These are phyloP conservation scores for Cercospora canescens DNA, from an alignment of 2,329 filamentous ascomycete species.

Conservation along the genomic window DNA sequence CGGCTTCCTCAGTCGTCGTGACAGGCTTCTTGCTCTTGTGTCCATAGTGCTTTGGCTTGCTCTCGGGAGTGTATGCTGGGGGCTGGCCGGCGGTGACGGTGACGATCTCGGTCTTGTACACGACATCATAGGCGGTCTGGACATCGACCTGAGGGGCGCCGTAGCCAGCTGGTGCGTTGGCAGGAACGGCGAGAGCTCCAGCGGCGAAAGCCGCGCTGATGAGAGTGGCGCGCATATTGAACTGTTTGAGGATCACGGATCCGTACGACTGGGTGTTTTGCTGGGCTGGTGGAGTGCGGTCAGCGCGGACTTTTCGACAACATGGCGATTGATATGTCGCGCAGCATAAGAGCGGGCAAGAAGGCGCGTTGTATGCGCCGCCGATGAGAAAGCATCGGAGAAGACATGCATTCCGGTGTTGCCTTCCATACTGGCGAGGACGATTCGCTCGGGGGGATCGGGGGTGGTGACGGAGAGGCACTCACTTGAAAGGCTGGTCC, in stretches of 20 bases:
- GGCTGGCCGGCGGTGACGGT: constrained; percentile 34
- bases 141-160: constrained; percentile 20
- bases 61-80: constrained; percentile 18
- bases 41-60: constrained; percentile 23
- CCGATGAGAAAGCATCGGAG: background rate
- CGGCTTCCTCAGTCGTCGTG: constrained; percentile 1
- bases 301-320: constrained; percentile 17
- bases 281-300: constrained; percentile 12
- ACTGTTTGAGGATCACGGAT: constrained; percentile 19
- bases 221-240: constrained; percentile 24
- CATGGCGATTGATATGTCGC: background rate
- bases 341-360: background rate
- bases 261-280: constrained; percentile 13
- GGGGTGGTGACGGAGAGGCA: background rate
- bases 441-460: background rate
- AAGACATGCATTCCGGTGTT: background rate
- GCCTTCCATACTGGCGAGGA: background rate
- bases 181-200: constrained; percentile 38
- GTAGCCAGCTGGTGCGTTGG: background rate
- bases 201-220: constrained; percentile 39
- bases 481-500: constrained; percentile 5
- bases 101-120: constrained; percentile 37
- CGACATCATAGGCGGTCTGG: constrained; percentile 31
- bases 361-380: constrained; percentile 2
- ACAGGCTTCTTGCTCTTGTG: constrained; percentile 21